A percentile compares a stretch with the other conserved stretches of the same genome.
These are phyloP conservation scores for Halenospora varia DNA, from an alignment of 495 filamentous ascomycete genomes.

Conservation along the genomic window DNA sequence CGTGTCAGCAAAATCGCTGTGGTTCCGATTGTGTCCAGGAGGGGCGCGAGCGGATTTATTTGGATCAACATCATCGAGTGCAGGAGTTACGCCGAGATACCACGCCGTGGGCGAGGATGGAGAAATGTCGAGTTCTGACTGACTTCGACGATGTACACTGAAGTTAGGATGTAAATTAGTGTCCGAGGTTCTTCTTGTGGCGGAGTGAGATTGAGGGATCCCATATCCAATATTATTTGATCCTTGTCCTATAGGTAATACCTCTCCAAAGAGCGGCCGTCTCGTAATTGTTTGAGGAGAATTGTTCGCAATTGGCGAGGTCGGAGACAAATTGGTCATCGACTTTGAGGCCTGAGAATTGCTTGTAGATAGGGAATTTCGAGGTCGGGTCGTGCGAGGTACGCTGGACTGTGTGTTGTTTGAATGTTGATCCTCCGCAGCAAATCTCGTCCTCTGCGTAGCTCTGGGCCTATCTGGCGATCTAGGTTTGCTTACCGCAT, in stretches of 20 bases:
- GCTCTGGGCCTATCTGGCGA: constrained; percentile 19
- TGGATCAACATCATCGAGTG: constrained; percentile 28
- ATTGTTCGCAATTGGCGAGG: constrained; percentile 21
- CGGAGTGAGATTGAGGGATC: constrained; percentile 37
- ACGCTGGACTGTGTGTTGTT: constrained; percentile 48
- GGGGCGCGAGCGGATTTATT: constrained; percentile 27
- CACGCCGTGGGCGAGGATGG: constrained; percentile 49
- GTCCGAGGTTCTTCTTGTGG: constrained; percentile 42
- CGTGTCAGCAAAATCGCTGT: constrained; percentile 42
- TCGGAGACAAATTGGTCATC: constrained; percentile 36
- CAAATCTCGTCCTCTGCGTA: constrained; percentile 37
- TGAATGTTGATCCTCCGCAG: constrained; percentile 38
- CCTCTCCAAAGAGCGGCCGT: constrained; percentile 48
- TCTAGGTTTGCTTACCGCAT: constrained; percentile 4
- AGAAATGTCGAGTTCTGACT: constrained; percentile 40
- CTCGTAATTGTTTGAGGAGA: constrained; percentile 21
- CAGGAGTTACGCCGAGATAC: constrained; percentile 39
- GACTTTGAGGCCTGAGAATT: constrained; percentile 41
- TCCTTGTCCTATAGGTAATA: constrained; percentile 38
- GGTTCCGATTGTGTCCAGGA: constrained; percentile 40
- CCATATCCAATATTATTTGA: constrained; percentile 41
- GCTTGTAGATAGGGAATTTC: constrained; percentile 29
- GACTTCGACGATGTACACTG: constrained; percentile 35
- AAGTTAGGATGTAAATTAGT: constrained; percentile 34
- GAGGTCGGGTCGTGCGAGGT: constrained; percentile 45